Base-by-base conservation (phyloP, 805 yeast genomes). In the Saturnispora gosingensis region DNA sequence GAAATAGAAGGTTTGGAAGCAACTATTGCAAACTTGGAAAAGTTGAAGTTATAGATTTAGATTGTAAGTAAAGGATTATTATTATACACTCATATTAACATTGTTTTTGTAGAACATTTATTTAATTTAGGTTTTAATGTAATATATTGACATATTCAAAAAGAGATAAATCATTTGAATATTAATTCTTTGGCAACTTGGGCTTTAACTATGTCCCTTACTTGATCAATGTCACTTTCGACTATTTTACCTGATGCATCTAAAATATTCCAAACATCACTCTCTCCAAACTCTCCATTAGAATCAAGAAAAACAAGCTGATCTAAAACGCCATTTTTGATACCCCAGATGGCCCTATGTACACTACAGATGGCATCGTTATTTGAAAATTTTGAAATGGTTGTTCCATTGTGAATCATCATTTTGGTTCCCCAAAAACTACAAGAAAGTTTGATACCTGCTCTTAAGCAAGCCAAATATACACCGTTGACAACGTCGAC, bases 1-100 rank as follows among this genome's bases (percentile, higher is more conserved):
- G 99, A 91, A 69, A 84, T 90, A 57, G 93, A 87, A 63, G 95
- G 96, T 59, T 78, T 88, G 62, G 82, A 87, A 64, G 83, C 88
- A 52, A 89, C 97, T 53, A 85, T 93, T 66, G 79, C 77, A 36
- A 85, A 88, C 66, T 82, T 91, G 67, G 87, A 89, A 71, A 82
- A 81, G 65, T 77, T 89, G 67, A 85, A 85, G 72, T 68, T 81
- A 60, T 78, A 61, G 54, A 15, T 32, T 6, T 18, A 25, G 27
- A 38, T 38, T 38, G 22, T 40, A 40, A 24, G 16, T 40, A 24
- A 40, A 25, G 44, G 44, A 11, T 40, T 40, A 13, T 40, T 24
- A 40, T 40, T 40, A 40, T 43, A 27, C 32, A 32, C 32, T 27
- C 16, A 34, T 10, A 30, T 28, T 39, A 20, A 5, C 18, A 43